Evolutionary conservation across 441 rosid species (phyloP).

Genomic region (Jatropha podagrica): DNA sequence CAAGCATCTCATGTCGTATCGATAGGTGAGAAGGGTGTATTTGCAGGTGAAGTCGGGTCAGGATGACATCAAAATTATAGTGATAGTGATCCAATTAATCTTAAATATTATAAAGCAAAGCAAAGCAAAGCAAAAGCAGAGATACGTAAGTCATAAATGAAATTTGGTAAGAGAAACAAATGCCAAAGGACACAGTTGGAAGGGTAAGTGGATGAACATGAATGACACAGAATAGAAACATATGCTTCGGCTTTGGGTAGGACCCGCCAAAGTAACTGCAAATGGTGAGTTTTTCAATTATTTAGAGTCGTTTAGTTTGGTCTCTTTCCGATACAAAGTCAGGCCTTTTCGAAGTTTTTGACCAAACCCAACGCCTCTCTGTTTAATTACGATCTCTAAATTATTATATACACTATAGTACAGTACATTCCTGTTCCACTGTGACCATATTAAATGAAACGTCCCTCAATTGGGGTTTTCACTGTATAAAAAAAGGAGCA

Average conservation of each 20-base stretch:
- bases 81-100: too few species aligned
- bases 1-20: too few species aligned
- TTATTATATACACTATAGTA: slow-evolving; percentile 18
- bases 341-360: slow-evolving; percentile 28
- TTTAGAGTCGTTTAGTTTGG: slow-evolving; percentile 27
- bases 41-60: background rate
- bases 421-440: slow-evolving; percentile 41
- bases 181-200: background rate
- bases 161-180: background rate
- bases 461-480: slow-evolving; percentile 24
- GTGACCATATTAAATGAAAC: slow-evolving; percentile 30
- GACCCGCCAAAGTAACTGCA: slow-evolving; percentile 26
- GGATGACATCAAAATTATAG: slow-evolving; percentile 27
- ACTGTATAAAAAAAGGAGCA: background rate
- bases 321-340: slow-evolving; percentile 28
- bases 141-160: slow-evolving; percentile 12
- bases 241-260: slow-evolving; percentile 17
- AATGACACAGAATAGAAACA: background rate
- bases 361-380: slow-evolving; percentile 4
- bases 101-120: too few species aligned
- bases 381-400: too few species aligned
- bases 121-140: too few species aligned
- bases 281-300: slow-evolving; percentile 15
- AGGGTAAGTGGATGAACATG: background rate
- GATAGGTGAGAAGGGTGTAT: too few species aligned